Conservation (phyloP, 805 yeast species). For the Cyberlindnera amylophila region DNA sequence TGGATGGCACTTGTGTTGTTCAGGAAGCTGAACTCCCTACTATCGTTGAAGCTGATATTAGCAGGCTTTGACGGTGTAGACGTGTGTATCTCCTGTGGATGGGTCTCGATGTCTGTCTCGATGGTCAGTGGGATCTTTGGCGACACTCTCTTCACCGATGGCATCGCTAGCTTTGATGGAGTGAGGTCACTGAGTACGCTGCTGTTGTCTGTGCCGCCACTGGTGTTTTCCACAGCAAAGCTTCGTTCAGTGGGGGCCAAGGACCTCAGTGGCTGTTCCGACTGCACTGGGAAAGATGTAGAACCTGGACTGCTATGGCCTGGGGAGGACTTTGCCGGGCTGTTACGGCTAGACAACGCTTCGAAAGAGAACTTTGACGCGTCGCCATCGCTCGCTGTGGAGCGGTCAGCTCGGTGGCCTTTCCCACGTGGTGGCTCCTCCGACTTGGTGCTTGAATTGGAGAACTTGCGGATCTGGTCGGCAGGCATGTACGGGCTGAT, state of each 20-base stretch:
- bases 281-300: neutral
- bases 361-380: constrained; percentile 21
- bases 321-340: constrained; percentile 4
- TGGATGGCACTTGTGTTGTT: constrained; percentile 23
- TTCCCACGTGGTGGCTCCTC: constrained; percentile 6
- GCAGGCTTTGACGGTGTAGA: constrained; percentile 14
- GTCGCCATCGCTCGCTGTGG: constrained; percentile 14
- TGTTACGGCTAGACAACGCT: neutral
- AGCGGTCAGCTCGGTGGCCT: constrained; percentile 1
- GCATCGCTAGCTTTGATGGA: constrained; percentile 12
- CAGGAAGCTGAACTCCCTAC: constrained; percentile 24
- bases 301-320: constrained; percentile 1
- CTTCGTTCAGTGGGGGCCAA: neutral
- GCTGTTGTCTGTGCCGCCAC: neutral
- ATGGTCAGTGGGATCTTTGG: constrained; percentile 17
- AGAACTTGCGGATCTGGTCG: constrained; percentile 14
- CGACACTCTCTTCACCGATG: constrained; percentile 6
- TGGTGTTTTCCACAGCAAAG: neutral
- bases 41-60: constrained; percentile 6
- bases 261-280: neutral
- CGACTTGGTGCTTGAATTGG: constrained; percentile 13
- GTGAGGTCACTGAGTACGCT: constrained; percentile 20
- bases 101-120: constrained; percentile 7
- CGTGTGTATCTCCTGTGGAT: constrained; percentile 3
- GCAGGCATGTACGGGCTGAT: constrained; percentile 19